Evolutionary conservation across 2,329 filamentous ascomycete genomes (phyloP).

Genomic region (Atkinsonella texensis): DNA sequence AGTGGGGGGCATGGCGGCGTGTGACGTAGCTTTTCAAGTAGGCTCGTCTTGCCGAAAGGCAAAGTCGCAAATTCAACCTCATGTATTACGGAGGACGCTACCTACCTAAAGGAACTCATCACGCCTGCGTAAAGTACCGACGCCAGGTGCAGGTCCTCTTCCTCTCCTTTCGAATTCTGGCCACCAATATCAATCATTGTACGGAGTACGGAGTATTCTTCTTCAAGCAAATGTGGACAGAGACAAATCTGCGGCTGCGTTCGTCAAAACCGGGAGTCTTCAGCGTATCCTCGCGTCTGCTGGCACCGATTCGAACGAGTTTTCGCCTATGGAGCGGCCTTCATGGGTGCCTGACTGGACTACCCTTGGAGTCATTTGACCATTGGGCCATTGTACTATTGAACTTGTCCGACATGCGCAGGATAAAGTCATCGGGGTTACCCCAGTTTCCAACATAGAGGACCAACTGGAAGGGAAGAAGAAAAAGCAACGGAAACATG

Average conservation of each 20-base stretch:
- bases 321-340: background rate
- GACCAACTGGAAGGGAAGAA: background rate
- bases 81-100: no score
- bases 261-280: constrained; percentile 4
- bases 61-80: no score
- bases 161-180: background rate
- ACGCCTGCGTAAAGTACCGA: background rate
- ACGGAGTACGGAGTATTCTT: background rate
- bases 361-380: no score
- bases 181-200: background rate
- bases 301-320: constrained; percentile 1
- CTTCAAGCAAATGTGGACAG: no score
- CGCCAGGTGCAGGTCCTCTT: background rate
- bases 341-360: constrained; percentile 9
- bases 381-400: no score
- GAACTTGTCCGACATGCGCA: constrained; percentile 2
- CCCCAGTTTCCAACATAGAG: background rate
- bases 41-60: no score
- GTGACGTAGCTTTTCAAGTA: no score
- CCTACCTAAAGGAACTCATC: no score
- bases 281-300: constrained; percentile 4
- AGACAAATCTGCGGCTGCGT: constrained; percentile 5
- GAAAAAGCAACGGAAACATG: background rate
- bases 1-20: no score
- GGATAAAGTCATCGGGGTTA: constrained; percentile 3